These are phyloP conservation scores for Paraconiothyrium sp. DNA, from an alignment of 2,329 filamentous ascomycete genomes.

Conservation along the genomic window DNA sequence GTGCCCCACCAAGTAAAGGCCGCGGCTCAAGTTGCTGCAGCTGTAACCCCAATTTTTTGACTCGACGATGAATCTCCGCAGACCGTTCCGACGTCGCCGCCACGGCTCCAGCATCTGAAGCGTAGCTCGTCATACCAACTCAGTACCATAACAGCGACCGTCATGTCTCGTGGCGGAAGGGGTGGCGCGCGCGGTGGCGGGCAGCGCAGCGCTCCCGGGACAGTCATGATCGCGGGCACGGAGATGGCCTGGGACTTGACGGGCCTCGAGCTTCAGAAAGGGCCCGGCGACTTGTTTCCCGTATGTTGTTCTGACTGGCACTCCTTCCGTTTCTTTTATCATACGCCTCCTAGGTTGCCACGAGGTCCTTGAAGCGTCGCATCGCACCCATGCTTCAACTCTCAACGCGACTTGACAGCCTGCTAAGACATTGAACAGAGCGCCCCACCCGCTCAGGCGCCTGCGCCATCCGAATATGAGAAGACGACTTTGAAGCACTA, in stretches of 20 bases:
- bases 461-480: constrained; percentile 57
- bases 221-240: constrained; percentile 53
- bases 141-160: not conserved
- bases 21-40: constrained; percentile 12
- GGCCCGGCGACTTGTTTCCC: constrained; percentile 54
- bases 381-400: constrained; percentile 13
- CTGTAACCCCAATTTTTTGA: constrained; percentile 8
- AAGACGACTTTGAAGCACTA: constrained; percentile 59
- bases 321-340: too few relatives aligned
- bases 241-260: constrained; percentile 54
- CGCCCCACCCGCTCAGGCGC: constrained; percentile 47
- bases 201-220: constrained; percentile 42
- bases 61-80: constrained; percentile 4
- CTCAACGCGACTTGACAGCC: constrained; percentile 9
- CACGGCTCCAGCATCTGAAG: not conserved
- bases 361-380: too few relatives aligned
- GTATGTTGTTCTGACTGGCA: constrained; percentile 32
- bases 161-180: constrained; percentile 43
- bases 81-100: not conserved
- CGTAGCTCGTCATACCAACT: not conserved
- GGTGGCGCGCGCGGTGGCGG: constrained; percentile 40
- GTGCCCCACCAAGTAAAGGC: constrained; percentile 24
- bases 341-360: too few relatives aligned
- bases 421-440: constrained; percentile 38
- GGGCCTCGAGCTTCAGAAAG: constrained; percentile 51